phyloP scores from a whole-genome alignment of 192 early-diverging fungal species.

The Coemansia asiatica region DNA sequence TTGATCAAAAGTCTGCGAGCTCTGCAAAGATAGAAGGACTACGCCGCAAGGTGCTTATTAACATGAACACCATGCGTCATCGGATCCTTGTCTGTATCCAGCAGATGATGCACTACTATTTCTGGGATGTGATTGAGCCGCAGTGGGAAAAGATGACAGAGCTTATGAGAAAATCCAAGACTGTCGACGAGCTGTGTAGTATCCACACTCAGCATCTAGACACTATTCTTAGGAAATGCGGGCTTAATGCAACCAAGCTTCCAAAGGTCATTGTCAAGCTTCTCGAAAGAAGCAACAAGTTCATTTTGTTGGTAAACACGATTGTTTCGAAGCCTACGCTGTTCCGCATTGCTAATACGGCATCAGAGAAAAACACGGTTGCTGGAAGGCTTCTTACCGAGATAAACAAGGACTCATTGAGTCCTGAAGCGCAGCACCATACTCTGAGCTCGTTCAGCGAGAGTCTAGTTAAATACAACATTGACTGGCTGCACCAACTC shows the following conservation, averaged over 20 bases:
- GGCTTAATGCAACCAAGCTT: constrained; percentile 80
- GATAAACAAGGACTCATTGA: constrained; percentile 17
- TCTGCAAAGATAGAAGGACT: constrained; percentile 49
- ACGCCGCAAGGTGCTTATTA: constrained; percentile 59
- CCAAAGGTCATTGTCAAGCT: constrained; percentile 64
- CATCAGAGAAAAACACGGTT: constrained; percentile 27
- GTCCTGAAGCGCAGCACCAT: constrained; percentile 25
- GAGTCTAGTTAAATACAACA: constrained; percentile 43
- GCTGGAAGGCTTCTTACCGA: constrained; percentile 22
- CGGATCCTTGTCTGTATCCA: constrained; percentile 91
- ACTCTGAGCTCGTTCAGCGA: constrained; percentile 46
- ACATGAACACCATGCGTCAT: constrained; percentile 71
- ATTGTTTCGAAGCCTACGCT: constrained; percentile 25
- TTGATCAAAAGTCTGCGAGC: constrained; percentile 10
- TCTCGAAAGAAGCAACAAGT: constrained; percentile 40
- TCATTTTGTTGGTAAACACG: constrained; percentile 23
- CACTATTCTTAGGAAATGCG: constrained; percentile 85
- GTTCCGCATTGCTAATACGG: constrained; percentile 42
- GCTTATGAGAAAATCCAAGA: constrained; percentile 64
- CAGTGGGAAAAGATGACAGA: constrained; percentile 75
- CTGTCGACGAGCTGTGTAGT: constrained; percentile 84
- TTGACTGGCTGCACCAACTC: constrained; percentile 66
- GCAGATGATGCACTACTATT: constrained; percentile 86
- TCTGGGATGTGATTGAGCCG: constrained; percentile 91
- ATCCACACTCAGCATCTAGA: constrained; percentile 84